A percentile compares a stretch with the other conserved stretches of the same genome.
Evolutionary conservation across 2,329 filamentous ascomycete species (phyloP).

Genomic region (Beauveria medogensis): DNA sequence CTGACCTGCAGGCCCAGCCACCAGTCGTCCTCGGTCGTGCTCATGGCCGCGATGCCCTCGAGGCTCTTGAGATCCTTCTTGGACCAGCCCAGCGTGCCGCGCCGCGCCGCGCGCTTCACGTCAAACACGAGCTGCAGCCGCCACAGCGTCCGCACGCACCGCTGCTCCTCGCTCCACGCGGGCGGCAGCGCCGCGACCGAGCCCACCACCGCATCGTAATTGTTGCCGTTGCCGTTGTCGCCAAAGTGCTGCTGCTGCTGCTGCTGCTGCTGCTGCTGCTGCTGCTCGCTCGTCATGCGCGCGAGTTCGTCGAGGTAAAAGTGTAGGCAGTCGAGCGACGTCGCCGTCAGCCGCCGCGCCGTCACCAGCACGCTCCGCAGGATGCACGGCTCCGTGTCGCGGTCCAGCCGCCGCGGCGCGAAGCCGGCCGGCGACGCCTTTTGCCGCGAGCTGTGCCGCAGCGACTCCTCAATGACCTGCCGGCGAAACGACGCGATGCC

Average conservation of each 20-base stretch:
- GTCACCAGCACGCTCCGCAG: constrained; percentile 2
- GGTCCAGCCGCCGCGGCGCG: background rate
- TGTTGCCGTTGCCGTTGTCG: background rate
- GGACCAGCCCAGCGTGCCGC: constrained; percentile 2
- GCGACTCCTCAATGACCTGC: constrained; percentile 2
- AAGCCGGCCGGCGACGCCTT: background rate
- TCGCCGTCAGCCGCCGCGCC: background rate
- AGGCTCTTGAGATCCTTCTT: background rate
- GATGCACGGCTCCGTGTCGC: background rate
- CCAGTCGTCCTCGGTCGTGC: constrained; percentile 7
- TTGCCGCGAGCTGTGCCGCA: constrained; percentile 1
- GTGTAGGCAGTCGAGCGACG: background rate
- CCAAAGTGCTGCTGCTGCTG: too few relatives aligned
- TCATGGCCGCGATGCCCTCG: background rate
- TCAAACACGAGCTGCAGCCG: constrained; percentile 4
- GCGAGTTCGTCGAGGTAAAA: background rate
- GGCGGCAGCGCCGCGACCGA: background rate
- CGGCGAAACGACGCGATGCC: constrained; percentile 1
- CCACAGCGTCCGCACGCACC: constrained; percentile 1
- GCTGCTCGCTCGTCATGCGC: background rate
- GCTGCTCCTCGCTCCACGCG: constrained; percentile 7
- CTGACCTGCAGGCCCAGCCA: constrained; percentile 7
- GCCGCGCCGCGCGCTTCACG: constrained; percentile 1
- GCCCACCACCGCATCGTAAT: background rate
- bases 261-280: too few relatives aligned